A percentile compares a stretch with the other conserved stretches of the same genome.
Conservation (phyloP, 179 eudicot species). For the Beta corolliflora region DNA sequence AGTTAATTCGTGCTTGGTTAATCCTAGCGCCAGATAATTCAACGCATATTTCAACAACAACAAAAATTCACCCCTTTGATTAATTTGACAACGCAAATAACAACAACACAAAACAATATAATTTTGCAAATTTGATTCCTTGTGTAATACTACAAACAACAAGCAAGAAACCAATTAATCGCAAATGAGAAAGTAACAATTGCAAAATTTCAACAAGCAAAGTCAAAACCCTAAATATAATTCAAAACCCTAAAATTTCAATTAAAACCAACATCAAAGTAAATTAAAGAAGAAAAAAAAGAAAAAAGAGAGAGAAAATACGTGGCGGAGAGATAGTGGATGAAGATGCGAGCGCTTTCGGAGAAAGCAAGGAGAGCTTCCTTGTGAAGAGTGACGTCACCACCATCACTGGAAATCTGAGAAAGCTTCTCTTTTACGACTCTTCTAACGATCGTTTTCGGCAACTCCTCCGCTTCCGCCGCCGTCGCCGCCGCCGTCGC, state of each 20-base stretch:
- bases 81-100: background rate
- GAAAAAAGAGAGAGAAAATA: conserved; percentile 38
- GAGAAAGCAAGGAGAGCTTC: conserved; percentile 35
- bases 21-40: no score
- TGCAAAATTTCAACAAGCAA: background rate
- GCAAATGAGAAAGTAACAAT: background rate
- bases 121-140: background rate
- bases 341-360: conserved; percentile 65
- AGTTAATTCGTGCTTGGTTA: no score
- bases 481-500: conserved; percentile 2
- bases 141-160: background rate
- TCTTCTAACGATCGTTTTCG: conserved; percentile 76
- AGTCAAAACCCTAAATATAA: background rate
- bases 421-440: conserved; percentile 85
- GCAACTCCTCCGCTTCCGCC: conserved; percentile 58
- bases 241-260: conserved; percentile 1
- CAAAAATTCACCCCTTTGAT: background rate
- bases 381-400: conserved; percentile 59
- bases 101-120: background rate
- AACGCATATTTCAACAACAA: no score
- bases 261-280: background rate
- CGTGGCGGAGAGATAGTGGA: conserved; percentile 94
- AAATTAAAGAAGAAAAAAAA: conserved; percentile 65
- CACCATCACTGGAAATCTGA: conserved; percentile 50
- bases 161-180: background rate